Base-by-base conservation (phyloP, 2,329 filamentous ascomycete species). In the Ceratocystis albifundus region DNA sequence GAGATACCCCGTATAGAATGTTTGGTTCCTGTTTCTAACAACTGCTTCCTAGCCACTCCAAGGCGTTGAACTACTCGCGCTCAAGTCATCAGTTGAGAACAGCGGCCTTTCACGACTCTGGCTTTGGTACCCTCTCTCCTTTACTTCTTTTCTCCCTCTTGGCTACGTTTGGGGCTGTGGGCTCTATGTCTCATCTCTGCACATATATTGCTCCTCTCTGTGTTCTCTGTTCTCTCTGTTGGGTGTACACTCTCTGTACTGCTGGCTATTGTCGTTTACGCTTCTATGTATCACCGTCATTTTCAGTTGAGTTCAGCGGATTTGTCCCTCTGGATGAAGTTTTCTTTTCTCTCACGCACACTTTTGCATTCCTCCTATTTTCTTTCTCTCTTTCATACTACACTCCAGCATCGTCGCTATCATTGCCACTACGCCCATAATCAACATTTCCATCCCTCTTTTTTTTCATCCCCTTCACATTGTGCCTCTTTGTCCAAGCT, bases 21-120 rank as follows among this genome's bases (percentile, higher is more conserved):
- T 32, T 48, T 25, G 41, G 17, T n/a, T 20, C 25, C 41, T 30
- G 41, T 62, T 4, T 45, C 36, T 61, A 65, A 32, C 20, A 66
- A 25, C 30, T 55, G 22, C 50, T 36, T 46, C 25, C n/a, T 64
- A 68, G 67, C 67, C 64, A 66, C 67, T 30, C 67, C 67, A 45
- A 66, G 67, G 59, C 67, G 67, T 53, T 67, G 50, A 67, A 30
- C 59, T 65, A 22, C 44, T 67, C 25, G 64, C 66, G 53, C 28
- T 44, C 30, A 30, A 61, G 25, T 50, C 50, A 30, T 50, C 66
- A 28, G 61, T 64, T 41, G n/a, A 44, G 15, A 55, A 55, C 28
- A 45, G 30, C 15, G 5, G 61, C 28, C 48, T 57, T n/a, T 57
- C 36, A 36, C 48, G 36, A 25, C 57, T 62, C 55, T 59, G 55